phyloP scores from a whole-genome alignment of 2,329 filamentous ascomycete genomes.

The Alternaria rosae region DNA sequence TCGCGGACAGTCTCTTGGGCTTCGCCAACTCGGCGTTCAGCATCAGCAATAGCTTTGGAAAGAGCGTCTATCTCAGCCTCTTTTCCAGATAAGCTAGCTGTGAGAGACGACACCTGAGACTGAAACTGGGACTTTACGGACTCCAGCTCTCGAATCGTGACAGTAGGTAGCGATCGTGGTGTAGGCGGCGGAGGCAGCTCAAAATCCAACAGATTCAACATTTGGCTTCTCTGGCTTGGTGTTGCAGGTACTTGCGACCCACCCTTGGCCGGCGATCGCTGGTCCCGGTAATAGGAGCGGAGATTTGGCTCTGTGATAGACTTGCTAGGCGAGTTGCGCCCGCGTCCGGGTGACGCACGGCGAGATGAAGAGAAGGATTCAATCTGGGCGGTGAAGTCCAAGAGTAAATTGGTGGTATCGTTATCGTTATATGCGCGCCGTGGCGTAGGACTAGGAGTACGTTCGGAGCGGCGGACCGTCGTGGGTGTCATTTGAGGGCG shows the following conservation, averaged over 20 bases:
- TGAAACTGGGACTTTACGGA: conserved; percentile 88
- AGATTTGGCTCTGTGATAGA: conserved; percentile 61
- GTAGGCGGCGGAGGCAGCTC: conserved; percentile 95
- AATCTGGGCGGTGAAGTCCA: conserved; percentile 87
- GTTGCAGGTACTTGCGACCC: conserved; percentile 37
- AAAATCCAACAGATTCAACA: conserved; percentile 70
- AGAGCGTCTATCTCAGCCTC: conserved; percentile 90
- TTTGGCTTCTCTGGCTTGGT: conserved; percentile 41
- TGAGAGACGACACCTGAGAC: conserved; percentile 93
- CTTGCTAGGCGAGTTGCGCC: conserved; percentile 60
- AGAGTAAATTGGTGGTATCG: conserved; percentile 78
- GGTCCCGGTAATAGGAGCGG: conserved; percentile 43
- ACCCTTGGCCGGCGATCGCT: conserved; percentile 43
- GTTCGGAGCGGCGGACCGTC: conserved; percentile 54
- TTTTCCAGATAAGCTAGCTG: conserved; percentile 88
- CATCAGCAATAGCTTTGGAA: conserved; percentile 86
- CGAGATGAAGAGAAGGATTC: conserved; percentile 59
- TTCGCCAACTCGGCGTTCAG: conserved; percentile 89
- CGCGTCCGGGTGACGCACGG: conserved; percentile 47
- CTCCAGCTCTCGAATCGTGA: conserved; percentile 91
- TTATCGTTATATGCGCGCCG: conserved; percentile 58
- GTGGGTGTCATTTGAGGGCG: conserved; percentile 57
- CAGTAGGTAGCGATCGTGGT: conserved; percentile 86
- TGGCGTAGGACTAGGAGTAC: conserved; percentile 62
- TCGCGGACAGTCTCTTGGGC: conserved; percentile 84